Evolutionary conservation across 257 asterid species (phyloP), one percentile per base, ranked within the genome.

Genomic region (Parsonsia alboflavescens): DNA sequence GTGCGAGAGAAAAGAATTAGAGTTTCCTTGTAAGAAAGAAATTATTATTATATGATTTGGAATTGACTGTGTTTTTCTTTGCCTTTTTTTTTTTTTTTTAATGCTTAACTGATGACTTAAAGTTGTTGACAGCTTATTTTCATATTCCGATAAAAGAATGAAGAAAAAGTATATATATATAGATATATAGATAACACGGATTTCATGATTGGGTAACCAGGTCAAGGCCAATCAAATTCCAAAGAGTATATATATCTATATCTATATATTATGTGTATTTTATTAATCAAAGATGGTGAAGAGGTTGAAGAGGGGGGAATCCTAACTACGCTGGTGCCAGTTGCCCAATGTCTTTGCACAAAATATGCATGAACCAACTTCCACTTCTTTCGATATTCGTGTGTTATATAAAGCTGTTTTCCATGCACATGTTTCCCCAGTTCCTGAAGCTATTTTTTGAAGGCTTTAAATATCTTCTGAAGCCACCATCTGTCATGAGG

Each of bases 71-170:
- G 2, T 16, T 53, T n/a, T 6, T 65, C 56, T 17, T n/a, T n/a
- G n/a, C n/a, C n/a, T n/a, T n/a, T n/a, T n/a, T n/a, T n/a, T n/a
- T n/a, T n/a, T n/a, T n/a, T n/a, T 33, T 33, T 33, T 33, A 33
- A 0, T 58, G 75, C 39, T 63, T 63, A 44, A 72, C 52, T 65
- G 70, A 59, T 48, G 24, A 72, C 65, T 16, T 13, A 52, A 33
- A 77, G 72, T 64, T 79, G 71, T 79, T 28, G 65, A 76, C 76
- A 58, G 58, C 75, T 77, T 73, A 62, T 56, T 59, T 81, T 73
- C 79, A 56, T 76, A 63, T 48, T 44, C 57, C 15, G 36, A 22
- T 39, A 19, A 42, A 36, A 73, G 54, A 52, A 50, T 0, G 1
- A 52, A 17, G 7, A 16, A 15, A 8, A 52, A 69, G 2, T 19